Evolutionary conservation across 768 basidiomycete genomes (phyloP).

Genomic region (Agaricus blazei): DNA sequence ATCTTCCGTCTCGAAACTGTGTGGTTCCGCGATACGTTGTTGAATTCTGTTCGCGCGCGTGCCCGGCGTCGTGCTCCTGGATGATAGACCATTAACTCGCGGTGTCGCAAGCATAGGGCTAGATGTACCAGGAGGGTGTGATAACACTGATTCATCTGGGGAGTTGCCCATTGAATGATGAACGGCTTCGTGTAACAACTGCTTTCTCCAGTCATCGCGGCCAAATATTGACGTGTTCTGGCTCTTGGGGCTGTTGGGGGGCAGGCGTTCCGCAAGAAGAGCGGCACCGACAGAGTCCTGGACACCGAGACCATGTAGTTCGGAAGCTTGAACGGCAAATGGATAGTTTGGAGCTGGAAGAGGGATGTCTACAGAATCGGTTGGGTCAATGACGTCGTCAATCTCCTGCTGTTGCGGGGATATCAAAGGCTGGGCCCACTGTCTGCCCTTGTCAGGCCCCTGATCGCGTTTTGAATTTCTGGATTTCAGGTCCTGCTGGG

Average conservation of each 20-base stretch:
- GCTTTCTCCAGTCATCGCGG: conserved; percentile 72
- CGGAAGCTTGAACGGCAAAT: conserved; percentile 73
- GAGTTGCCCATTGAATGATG: conserved; percentile 66
- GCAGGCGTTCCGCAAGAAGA: conserved; percentile 68
- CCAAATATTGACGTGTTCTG: conserved; percentile 52
- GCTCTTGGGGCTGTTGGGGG: conserved; percentile 56
- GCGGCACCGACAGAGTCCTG: conserved; percentile 73
- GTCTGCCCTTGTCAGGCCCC: conserved; percentile 33
- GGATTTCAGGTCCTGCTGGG: conserved; percentile 64
- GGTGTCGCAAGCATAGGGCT: conserved; percentile 35
- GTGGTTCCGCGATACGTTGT: conserved; percentile 35
- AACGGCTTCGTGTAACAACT: conserved; percentile 72
- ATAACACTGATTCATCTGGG: conserved; percentile 42
- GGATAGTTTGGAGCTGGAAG: conserved; percentile 63
- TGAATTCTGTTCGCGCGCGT: conserved; percentile 19
- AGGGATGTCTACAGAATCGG: conserved; percentile 78
- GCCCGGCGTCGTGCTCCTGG: conserved; percentile 15
- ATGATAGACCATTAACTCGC: conserved; percentile 11
- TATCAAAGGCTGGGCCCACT: conserved; percentile 7
- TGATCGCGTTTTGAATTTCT: conserved; percentile 45
- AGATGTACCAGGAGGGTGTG: conserved; percentile 30
- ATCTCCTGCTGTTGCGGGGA: conserved; percentile 19
- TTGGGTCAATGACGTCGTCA: conserved; percentile 73
- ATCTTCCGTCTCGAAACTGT: conserved; percentile 27
- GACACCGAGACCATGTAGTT: conserved; percentile 66